phyloP scores from a whole-genome alignment of 2,329 filamentous ascomycete species.

The Fusarium succisae region DNA sequence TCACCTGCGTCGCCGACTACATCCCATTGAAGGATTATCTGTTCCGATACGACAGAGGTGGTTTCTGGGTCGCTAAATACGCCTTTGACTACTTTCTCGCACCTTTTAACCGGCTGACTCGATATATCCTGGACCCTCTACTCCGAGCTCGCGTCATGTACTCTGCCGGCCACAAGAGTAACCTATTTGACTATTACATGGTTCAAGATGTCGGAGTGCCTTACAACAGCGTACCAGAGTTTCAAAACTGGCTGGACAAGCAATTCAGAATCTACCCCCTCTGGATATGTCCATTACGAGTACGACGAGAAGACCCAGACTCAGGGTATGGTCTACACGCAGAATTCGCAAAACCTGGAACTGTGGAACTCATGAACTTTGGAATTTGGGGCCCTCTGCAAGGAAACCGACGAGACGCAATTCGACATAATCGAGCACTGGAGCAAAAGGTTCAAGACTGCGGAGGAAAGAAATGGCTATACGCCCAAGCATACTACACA shows the following conservation, averaged over 20 bases:
- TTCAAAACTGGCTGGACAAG: slow-evolving; percentile 58
- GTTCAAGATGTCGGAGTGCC: slow-evolving; percentile 71
- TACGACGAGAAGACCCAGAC: slow-evolving; percentile 54
- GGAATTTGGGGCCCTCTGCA: slow-evolving; percentile 68
- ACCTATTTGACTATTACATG: slow-evolving; percentile 67
- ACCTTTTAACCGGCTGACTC: slow-evolving; percentile 72
- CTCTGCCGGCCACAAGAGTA: slow-evolving; percentile 69
- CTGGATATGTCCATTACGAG: slow-evolving; percentile 64
- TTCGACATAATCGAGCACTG: slow-evolving; percentile 66
- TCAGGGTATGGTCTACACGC: slow-evolving; percentile 59
- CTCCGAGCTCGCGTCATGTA: slow-evolving; percentile 73
- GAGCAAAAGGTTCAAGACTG: slow-evolving; percentile 68
- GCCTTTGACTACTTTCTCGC: slow-evolving; percentile 71
- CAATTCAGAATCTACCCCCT: slow-evolving; percentile 61
- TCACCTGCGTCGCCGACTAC: slow-evolving; percentile 55
- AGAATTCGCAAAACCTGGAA: slow-evolving; percentile 52
- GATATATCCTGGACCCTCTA: slow-evolving; percentile 68
- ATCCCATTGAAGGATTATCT: slow-evolving; percentile 73
- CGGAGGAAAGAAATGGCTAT: slow-evolving; percentile 75
- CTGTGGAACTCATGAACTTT: slow-evolving; percentile 65
- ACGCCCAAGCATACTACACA: slow-evolving; percentile 74
- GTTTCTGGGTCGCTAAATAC: slow-evolving; percentile 72
- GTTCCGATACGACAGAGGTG: slow-evolving; percentile 76
- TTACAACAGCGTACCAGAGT: slow-evolving; percentile 53
- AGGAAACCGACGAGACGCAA: slow-evolving; percentile 54